phyloP scores from a whole-genome alignment of 495 filamentous ascomycete species.

The Neurospora sp. region DNA sequence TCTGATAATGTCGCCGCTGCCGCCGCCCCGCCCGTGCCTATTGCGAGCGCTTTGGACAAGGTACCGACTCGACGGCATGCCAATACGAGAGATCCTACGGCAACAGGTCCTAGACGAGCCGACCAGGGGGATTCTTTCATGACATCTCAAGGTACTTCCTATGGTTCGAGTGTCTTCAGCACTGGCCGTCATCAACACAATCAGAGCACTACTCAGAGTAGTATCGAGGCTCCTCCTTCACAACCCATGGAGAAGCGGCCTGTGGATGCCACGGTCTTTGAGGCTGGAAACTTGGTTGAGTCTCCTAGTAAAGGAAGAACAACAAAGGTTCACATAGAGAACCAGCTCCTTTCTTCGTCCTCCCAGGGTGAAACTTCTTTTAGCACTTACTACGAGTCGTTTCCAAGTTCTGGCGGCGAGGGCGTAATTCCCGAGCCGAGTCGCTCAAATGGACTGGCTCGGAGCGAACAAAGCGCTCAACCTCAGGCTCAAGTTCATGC shows the following conservation, averaged over 20 bases:
- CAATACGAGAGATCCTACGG: background rate
- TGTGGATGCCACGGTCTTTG: background rate
- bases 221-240: slow-evolving; percentile 4
- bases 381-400: background rate
- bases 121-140: slow-evolving; percentile 3
- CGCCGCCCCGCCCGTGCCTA: background rate
- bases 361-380: background rate
- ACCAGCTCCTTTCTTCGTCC: background rate
- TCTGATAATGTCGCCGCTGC: background rate
- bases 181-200: slow-evolving; percentile 2
- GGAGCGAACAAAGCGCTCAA: background rate
- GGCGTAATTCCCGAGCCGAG: background rate
- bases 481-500: background rate
- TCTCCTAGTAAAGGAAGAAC: background rate
- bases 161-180: slow-evolving; percentile 20
- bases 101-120: background rate
- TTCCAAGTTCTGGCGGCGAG: background rate
- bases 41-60: slow-evolving; percentile 9
- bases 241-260: background rate
- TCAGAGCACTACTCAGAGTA: slow-evolving; percentile 19
- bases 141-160: slow-evolving; percentile 11
- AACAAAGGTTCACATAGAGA: background rate
- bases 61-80: slow-evolving; percentile 9
- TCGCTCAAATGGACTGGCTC: background rate
- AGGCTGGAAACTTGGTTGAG: background rate